A percentile compares a stretch with the other conserved stretches of the same genome.
Evolutionary conservation across 371 early-diverging fungal species (phyloP).

Genomic region (Gilbertella persicaria): DNA sequence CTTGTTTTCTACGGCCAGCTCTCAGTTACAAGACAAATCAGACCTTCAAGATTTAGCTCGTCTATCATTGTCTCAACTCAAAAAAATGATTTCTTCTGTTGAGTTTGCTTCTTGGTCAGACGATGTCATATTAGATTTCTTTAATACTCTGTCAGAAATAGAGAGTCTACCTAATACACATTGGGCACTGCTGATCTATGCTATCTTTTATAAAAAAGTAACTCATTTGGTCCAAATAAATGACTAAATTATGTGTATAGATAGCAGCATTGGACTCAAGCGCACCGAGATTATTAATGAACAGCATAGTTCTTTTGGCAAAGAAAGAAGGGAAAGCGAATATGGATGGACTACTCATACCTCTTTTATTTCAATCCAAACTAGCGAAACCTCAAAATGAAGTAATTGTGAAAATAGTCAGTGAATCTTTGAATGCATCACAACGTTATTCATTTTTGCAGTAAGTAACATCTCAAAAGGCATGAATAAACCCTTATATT

Average conservation of each 20-base stretch:
- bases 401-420: slow-evolving; percentile 10
- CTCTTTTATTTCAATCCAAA: slow-evolving; percentile 12
- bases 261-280: slow-evolving; percentile 7
- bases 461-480: slow-evolving; percentile 4
- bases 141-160: slow-evolving; percentile 1
- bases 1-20: neutral
- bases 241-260: too few species aligned
- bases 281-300: slow-evolving; percentile 14
- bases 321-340: slow-evolving; percentile 9
- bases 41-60: neutral
- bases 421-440: slow-evolving; percentile 8
- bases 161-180: slow-evolving; percentile 5
- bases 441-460: slow-evolving; percentile 6
- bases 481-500: neutral
- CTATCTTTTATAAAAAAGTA: slow-evolving; percentile 16
- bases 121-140: slow-evolving; percentile 11
- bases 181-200: slow-evolving; percentile 1
- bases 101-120: slow-evolving; percentile 22
- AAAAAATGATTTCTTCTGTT: neutral
- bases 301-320: slow-evolving; percentile 1
- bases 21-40: slow-evolving; percentile 7
- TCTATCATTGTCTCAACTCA: neutral
- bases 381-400: slow-evolving; percentile 14
- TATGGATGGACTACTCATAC: slow-evolving; percentile 18
- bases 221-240: too few species aligned